Base-by-base conservation (phyloP, 148 eudicot species). In the Fallopia convolvulus region DNA sequence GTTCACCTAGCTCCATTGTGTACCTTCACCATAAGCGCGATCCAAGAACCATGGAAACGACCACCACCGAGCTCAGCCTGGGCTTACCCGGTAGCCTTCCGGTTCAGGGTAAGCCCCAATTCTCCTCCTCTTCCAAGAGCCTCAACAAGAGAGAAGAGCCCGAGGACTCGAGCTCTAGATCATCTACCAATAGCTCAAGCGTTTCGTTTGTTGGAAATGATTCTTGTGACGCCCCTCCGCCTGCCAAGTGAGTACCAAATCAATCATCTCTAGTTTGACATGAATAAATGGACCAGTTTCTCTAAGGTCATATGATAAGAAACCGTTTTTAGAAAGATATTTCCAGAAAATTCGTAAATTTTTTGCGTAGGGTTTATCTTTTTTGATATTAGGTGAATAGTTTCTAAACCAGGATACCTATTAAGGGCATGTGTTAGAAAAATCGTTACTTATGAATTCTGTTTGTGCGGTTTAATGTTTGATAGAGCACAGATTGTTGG, bases 401-500 rank as follows among this genome's bases (percentile, higher is more conserved):
- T 44, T 44, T 44, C 1, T 44, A 6, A 44, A 44, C 7, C 47
- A 9, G 47, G 47, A 6, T 6, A 44, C 47, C 7, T 44, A 2
- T 44, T 44, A 44, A 44, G 47, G 47, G 12, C 74, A 44, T 40
- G 46, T 2, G 42, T 26, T 70, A 9, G 46, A 17, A 70, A 30
- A 70, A 8, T 18, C 3, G 18, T 70, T 70, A 32, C 8, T 13
- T 7, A 44, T 9, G 47, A 44, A 8, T 44, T 44, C 47, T 44
- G 47, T 8, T 6, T 44, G 9, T 44, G 47, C 7, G 47, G 10
- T 44, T 44, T 44, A 7, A 44, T 44, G 47, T 70, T 33, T 39
- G 17, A 75, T n/a, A 53, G 86, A 79, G 72, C 81, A 75, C 88
- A 85, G 71, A 78, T 83, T n/a, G 84, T 85, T 17, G 88, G 88